These are phyloP conservation scores for Cylindrodendrum hubeiense DNA, from an alignment of 2,329 filamentous ascomycete species.

Conservation along the genomic window DNA sequence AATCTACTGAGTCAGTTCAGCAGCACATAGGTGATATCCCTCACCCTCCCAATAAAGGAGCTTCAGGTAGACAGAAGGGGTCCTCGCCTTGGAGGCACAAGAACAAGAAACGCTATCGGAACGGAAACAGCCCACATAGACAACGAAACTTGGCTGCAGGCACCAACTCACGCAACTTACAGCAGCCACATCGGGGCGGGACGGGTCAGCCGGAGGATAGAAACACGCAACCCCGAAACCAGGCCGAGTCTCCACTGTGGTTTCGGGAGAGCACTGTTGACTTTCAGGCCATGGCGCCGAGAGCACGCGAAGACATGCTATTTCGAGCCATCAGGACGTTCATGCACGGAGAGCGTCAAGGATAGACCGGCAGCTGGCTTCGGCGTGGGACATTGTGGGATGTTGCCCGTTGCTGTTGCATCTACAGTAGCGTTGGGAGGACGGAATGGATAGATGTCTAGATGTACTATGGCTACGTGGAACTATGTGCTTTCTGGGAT, in stretches of 20 bases:
- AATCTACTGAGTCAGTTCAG: not conserved
- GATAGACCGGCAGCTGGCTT: not conserved
- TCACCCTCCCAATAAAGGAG: not conserved
- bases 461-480: not conserved
- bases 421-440: not conserved
- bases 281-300: constrained; percentile 20
- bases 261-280: constrained; percentile 23
- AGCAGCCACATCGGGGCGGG: not conserved
- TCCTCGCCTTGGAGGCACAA: not conserved
- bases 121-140: not conserved
- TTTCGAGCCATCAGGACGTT: constrained; percentile 11
- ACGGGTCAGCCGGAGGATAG: not conserved
- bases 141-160: not conserved
- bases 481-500: not conserved
- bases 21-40: not conserved
- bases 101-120: not conserved
- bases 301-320: not conserved
- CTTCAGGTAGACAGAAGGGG: not conserved
- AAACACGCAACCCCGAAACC: not conserved
- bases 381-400: not conserved
- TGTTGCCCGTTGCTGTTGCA: not conserved
- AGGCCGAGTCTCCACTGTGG: not conserved
- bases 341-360: not conserved
- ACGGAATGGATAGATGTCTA: not conserved
- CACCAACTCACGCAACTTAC: not conserved